phyloP scores from a whole-genome alignment of 768 basidiomycete genomes.

The Steccherinum ochraceum region DNA sequence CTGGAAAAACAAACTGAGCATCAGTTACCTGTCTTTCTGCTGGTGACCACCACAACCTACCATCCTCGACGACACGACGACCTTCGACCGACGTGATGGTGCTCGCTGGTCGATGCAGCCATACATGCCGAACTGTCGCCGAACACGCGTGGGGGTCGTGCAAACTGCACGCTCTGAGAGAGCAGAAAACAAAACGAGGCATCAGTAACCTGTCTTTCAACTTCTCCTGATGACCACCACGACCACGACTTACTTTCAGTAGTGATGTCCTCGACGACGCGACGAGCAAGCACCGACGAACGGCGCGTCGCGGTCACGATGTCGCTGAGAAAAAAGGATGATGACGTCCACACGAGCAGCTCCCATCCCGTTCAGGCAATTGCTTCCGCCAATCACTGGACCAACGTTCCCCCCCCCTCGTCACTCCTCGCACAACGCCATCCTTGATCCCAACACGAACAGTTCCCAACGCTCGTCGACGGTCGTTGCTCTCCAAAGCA shows the following conservation, averaged over 20 bases:
- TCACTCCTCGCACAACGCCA: background rate
- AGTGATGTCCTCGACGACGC: background rate
- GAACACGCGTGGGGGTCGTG: too few relatives aligned
- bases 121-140: too few relatives aligned
- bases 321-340: background rate
- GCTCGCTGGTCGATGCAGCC: too few relatives aligned
- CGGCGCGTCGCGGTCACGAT: background rate
- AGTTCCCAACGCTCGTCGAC: background rate
- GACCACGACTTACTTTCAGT: background rate
- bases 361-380: background rate
- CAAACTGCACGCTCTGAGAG: too few relatives aligned
- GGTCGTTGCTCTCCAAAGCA: too few relatives aligned
- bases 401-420: background rate
- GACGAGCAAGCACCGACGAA: background rate
- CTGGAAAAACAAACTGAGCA: too few relatives aligned
- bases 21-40: too few relatives aligned
- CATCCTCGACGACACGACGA: too few relatives aligned
- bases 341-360: background rate
- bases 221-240: background rate
- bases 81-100: too few relatives aligned
- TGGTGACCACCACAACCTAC: too few relatives aligned
- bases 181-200: background rate
- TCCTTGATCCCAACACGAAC: background rate
- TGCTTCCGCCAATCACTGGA: background rate
- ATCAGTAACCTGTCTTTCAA: background rate